These are phyloP conservation scores for Diaporthe destruens DNA, from an alignment of 2,329 filamentous ascomycete genomes.

Conservation along the genomic window DNA sequence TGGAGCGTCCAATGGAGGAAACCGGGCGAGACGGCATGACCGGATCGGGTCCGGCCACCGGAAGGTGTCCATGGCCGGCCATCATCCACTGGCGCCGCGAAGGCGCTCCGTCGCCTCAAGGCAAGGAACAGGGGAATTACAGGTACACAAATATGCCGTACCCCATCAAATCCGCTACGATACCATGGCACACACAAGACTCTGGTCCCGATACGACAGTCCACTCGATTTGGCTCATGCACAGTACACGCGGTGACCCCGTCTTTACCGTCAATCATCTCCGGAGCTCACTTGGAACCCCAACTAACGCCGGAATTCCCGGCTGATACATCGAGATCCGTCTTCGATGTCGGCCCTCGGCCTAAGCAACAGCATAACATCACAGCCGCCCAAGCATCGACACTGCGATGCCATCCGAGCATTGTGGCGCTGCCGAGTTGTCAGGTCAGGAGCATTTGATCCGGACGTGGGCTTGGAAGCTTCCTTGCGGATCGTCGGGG, in stretches of 20 bases:
- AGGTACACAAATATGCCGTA: no score
- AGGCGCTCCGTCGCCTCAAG: not conserved
- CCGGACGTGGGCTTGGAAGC: not conserved
- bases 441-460: conserved; percentile 7
- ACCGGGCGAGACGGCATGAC: not conserved
- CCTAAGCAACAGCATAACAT: not conserved
- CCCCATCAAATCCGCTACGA: not conserved
- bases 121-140: not conserved
- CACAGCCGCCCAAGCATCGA: not conserved
- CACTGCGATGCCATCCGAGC: not conserved
- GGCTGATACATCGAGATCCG: not conserved
- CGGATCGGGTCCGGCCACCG: not conserved
- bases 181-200: not conserved
- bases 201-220: not conserved
- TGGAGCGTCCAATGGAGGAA: not conserved
- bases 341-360: not conserved
- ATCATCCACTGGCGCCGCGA: not conserved
- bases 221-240: not conserved
- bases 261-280: not conserved
- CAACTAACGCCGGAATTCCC: not conserved
- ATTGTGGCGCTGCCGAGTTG: not conserved
- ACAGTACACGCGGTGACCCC: not conserved
- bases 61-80: not conserved
- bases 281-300: not conserved
- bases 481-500: not conserved